Evolutionary conservation across 306 rosid species (phyloP).

Genomic region (Quercus agrifolia): DNA sequence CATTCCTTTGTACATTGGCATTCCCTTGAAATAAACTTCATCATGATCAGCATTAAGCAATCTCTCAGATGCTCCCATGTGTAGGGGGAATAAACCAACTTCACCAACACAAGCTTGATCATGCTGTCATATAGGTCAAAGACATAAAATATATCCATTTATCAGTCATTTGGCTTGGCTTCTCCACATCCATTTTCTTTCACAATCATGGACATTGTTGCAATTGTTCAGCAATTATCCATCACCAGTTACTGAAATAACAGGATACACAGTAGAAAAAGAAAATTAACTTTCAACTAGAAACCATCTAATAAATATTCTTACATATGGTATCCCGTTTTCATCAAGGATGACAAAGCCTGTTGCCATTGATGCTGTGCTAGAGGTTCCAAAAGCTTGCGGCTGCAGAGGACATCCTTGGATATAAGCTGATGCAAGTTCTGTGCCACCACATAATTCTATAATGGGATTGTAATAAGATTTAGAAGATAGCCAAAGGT

Average conservation of each 20-base stretch:
- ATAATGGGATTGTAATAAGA: slow-evolving; percentile 62
- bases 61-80: slow-evolving; percentile 66
- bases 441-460: slow-evolving; percentile 86
- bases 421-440: slow-evolving; percentile 67
- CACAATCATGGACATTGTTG: not conserved
- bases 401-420: slow-evolving; percentile 65
- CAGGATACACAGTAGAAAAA: not conserved
- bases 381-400: slow-evolving; percentile 83
- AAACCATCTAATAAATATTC: slow-evolving; percentile 4
- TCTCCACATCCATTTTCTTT: not conserved
- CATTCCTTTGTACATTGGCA: slow-evolving; percentile 73
- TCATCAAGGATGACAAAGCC: slow-evolving; percentile 71
- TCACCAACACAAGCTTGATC: slow-evolving; percentile 75
- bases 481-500: slow-evolving; percentile 85
- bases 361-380: slow-evolving; percentile 68
- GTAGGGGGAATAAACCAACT: slow-evolving; percentile 58
- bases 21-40: slow-evolving; percentile 73
- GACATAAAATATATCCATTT: slow-evolving; percentile 8
- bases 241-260: not conserved
- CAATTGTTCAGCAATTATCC: not conserved
- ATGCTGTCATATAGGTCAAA: slow-evolving; percentile 46
- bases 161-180: not conserved
- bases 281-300: not conserved
- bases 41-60: slow-evolving; percentile 75
- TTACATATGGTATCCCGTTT: slow-evolving; percentile 67